Conservation (phyloP, 306 rosid species). For the Cucurbita moschata region DNA sequence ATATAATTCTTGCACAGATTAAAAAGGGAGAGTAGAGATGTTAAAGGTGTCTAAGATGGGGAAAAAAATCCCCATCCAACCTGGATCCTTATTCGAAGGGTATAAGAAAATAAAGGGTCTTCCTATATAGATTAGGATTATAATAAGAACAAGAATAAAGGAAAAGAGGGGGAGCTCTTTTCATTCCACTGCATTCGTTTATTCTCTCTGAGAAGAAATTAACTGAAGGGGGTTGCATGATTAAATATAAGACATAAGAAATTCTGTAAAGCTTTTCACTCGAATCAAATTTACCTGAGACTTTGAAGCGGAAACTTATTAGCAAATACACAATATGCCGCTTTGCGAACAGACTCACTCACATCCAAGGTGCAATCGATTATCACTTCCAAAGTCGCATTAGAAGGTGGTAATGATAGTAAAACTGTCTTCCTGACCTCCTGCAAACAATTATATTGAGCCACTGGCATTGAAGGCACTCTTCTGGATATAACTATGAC, state of each 20-base stretch:
- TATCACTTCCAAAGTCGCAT: slow-evolving; percentile 61
- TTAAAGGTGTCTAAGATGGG: background rate
- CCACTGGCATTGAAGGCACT: background rate
- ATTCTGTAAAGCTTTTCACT: background rate
- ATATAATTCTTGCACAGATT: background rate
- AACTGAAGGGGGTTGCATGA: background rate
- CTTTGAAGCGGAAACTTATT: slow-evolving; percentile 94
- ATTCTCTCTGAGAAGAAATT: background rate
- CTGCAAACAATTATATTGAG: slow-evolving; percentile 26
- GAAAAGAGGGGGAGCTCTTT: background rate
- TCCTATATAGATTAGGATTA: background rate
- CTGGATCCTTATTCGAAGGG: background rate
- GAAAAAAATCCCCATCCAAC: background rate
- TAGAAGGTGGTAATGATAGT: slow-evolving; percentile 81
- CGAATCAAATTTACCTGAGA: slow-evolving; percentile 49
- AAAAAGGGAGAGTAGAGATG: background rate
- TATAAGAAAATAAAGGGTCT: background rate
- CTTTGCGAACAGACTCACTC: slow-evolving; percentile 78
- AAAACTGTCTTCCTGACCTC: slow-evolving; percentile 82
- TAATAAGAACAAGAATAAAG: background rate
- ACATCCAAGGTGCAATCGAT: slow-evolving; percentile 81
- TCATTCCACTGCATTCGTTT: background rate
- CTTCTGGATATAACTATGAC: background rate
- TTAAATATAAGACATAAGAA: background rate
- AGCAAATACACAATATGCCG: slow-evolving; percentile 75